Evolutionary conservation across 2,329 filamentous ascomycete genomes (phyloP), one percentile per base, ranked within the genome.

Genomic region (Fusarium odoratissimum): DNA sequence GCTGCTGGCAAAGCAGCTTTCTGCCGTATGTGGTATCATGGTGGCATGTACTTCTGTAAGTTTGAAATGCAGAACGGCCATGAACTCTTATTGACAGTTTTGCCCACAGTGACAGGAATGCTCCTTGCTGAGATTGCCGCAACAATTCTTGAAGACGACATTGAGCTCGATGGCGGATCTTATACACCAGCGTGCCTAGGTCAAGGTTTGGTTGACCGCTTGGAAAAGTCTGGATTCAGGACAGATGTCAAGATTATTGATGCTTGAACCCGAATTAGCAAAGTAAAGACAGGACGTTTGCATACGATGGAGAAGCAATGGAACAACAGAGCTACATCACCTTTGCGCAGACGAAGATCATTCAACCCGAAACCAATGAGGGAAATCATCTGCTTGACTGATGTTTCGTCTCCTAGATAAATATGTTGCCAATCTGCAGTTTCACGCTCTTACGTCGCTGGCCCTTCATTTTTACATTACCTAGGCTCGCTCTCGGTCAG

Each of bases 151-250:
- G 85, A 91, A 64, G 91, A 92, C 42, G 86, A 90, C 19, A 82
- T 89, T 17, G 80, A 86, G 40, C 82, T 93, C 17, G 85, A 85
- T 3, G 92, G 92, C 23, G 93, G 92, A 6, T 83, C 94, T 30
- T 89, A 93, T 69, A 95, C 93, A 3, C 90, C 93, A 1, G 91
- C 92, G 1, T 92, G 89, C 60, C 82, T 95, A 5, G 93, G 93
- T 2, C 89, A 91, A 73, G 83, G 85, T 14, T 92, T 89, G 76
- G 83, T 94, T 66, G 89, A 94, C 76, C 85, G 91, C 19, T 76
- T 93, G 44, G 83, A 88, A 40, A 84, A 86, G 38, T 86, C 84
- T 42, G 92, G 92, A 5, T 87, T 95, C 76, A 88, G 88, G 78
- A 85, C 92, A 48, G 88, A 92, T 75, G 85, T 85, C 30, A 86